Conservation (phyloP, 2,329 filamentous ascomycete genomes). For the Venturiaceae sp. region DNA sequence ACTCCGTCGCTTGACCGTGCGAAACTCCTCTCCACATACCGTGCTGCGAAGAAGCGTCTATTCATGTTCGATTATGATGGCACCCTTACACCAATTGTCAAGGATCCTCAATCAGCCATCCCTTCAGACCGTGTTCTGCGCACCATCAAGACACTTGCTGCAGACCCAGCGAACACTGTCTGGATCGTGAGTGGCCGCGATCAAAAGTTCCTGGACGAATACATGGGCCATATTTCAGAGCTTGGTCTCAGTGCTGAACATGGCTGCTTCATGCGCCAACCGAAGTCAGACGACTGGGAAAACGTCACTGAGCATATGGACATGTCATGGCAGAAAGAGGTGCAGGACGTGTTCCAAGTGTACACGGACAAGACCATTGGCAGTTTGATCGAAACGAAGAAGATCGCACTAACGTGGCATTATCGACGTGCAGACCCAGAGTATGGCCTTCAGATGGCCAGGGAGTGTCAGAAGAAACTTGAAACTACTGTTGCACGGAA, state of each 20-base stretch:
- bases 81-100: constrained; percentile 87
- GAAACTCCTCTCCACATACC: constrained; percentile 64
- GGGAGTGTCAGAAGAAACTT: constrained; percentile 72
- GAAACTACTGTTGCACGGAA: constrained; percentile 60
- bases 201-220: constrained; percentile 80
- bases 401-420: constrained; percentile 93
- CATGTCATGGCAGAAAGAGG: constrained; percentile 87
- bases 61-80: constrained; percentile 99
- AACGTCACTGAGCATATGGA: constrained; percentile 79
- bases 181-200: constrained; percentile 98
- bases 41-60: constrained; percentile 63
- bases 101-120: constrained; percentile 79
- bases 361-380: constrained; percentile 82
- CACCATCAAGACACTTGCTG: constrained; percentile 67
- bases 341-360: constrained; percentile 73
- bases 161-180: constrained; percentile 76
- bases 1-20: constrained; percentile 76
- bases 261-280: constrained; percentile 86
- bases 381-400: constrained; percentile 86
- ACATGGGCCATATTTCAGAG: constrained; percentile 81
- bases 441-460: constrained; percentile 69
- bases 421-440: constrained; percentile 87
- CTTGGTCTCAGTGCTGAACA: constrained; percentile 96
- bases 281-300: constrained; percentile 68
- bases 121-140: constrained; percentile 76